phyloP scores from a whole-genome alignment of 805 yeast genomes.

The Candida patagonica region DNA sequence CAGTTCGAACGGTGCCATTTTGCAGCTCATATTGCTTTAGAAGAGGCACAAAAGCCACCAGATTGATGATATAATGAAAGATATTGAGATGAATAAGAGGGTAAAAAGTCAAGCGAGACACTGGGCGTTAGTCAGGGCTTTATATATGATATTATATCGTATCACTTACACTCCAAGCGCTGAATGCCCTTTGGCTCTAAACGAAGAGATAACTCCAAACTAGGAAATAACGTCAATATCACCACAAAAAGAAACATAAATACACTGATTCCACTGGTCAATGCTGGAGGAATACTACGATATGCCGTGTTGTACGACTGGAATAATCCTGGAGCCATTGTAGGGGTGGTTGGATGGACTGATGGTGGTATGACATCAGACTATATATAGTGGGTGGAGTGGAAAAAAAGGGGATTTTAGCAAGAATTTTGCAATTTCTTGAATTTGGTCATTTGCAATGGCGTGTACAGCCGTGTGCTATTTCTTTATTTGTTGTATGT shows the following conservation, averaged over 20 bases:
- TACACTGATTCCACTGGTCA: constrained; percentile 18
- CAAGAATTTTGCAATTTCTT: too few relatives aligned
- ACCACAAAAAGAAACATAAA: constrained; percentile 14
- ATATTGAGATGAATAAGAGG: constrained; percentile 58
- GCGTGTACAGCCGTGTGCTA: too few relatives aligned
- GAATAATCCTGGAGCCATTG: constrained; percentile 6
- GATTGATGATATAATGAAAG: constrained; percentile 53
- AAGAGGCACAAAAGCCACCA: constrained; percentile 48
- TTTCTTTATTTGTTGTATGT: too few relatives aligned
- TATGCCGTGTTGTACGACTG: constrained; percentile 7
- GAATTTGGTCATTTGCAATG: too few relatives aligned
- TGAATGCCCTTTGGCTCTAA: constrained; percentile 50
- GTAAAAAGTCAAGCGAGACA: constrained; percentile 56
- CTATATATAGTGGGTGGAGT: too few relatives aligned
- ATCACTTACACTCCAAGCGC: constrained; percentile 30
- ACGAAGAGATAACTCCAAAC: constrained; percentile 33
- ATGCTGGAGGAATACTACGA: constrained; percentile 16
- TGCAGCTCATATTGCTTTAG: constrained; percentile 55
- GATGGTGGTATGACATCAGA: too few relatives aligned
- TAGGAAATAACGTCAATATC: constrained; percentile 9
- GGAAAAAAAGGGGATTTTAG: too few relatives aligned
- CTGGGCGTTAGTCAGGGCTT: constrained; percentile 7
- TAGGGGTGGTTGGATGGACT: too few relatives aligned
- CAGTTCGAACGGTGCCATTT: constrained; percentile 83
- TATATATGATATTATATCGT: not conserved